Percentiles rank a stretch among this genome's conserved stretches.
phyloP scores from a whole-genome alignment of 345 rosid genomes.

The Ricinus communis region DNA sequence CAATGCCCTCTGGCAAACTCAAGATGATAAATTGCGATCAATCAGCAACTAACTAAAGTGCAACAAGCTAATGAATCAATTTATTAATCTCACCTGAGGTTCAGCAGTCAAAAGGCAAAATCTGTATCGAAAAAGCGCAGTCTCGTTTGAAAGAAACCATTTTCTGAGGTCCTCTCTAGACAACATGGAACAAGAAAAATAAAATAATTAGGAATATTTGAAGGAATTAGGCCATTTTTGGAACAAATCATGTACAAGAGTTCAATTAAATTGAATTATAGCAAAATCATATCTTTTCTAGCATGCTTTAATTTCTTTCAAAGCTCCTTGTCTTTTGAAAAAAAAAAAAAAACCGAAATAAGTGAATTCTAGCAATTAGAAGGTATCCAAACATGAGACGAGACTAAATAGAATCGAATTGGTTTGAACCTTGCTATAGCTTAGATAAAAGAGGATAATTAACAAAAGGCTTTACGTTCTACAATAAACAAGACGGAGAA shows the following conservation, averaged over 20 bases:
- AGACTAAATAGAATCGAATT: background rate
- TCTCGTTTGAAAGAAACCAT: slow-evolving; percentile 90
- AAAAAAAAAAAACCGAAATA: background rate
- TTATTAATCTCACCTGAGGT: slow-evolving; percentile 51
- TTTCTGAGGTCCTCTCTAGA: slow-evolving; percentile 84
- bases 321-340: no score
- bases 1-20: slow-evolving; percentile 49
- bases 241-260: no score
- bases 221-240: background rate
- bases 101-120: slow-evolving; percentile 42
- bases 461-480: slow-evolving; percentile 53
- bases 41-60: slow-evolving; percentile 1
- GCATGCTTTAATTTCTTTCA: no score
- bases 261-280: no score
- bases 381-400: no score
- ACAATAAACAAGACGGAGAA: slow-evolving; percentile 83
- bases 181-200: slow-evolving; percentile 1
- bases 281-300: no score
- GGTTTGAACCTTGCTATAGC: no score
- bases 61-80: background rate
- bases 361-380: background rate
- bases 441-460: background rate
- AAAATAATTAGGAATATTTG: background rate
- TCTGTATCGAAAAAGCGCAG: slow-evolving; percentile 69
- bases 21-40: slow-evolving; percentile 10